Conservation (phyloP, 2,329 filamentous ascomycete genomes). For the Ascochyta pisi region DNA sequence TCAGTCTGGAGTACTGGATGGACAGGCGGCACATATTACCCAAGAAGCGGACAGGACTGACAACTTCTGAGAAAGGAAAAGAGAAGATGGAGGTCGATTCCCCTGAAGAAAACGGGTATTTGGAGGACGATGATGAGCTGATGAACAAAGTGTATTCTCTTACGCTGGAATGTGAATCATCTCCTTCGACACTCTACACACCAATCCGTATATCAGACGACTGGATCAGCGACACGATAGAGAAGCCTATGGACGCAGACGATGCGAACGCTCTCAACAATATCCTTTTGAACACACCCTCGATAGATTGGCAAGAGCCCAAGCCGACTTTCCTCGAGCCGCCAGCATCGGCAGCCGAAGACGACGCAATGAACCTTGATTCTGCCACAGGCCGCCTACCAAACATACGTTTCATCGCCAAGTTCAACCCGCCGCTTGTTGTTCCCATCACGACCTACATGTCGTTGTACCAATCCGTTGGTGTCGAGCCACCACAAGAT, state of each 20-base stretch:
- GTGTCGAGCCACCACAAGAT: slow-evolving; percentile 63
- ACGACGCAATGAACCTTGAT: slow-evolving; percentile 62
- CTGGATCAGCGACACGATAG: slow-evolving; percentile 75
- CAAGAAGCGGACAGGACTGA: slow-evolving; percentile 27
- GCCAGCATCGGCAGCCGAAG: slow-evolving; percentile 48
- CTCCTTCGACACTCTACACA: slow-evolving; percentile 56
- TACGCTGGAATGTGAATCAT: slow-evolving; percentile 67
- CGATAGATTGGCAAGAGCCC: slow-evolving; percentile 76
- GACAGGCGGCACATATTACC: slow-evolving; percentile 60
- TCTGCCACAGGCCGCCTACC: slow-evolving; percentile 65
- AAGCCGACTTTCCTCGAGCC: slow-evolving; percentile 62
- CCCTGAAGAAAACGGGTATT: slow-evolving; percentile 21
- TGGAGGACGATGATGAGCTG: slow-evolving; percentile 48
- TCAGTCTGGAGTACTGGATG: slow-evolving; percentile 81
- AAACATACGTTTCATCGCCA: slow-evolving; percentile 76
- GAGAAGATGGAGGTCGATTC: slow-evolving; percentile 47
- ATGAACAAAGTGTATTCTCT: slow-evolving; percentile 68
- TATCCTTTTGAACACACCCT: slow-evolving; percentile 53
- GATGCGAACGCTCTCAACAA: slow-evolving; percentile 47
- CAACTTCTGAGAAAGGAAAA: slow-evolving; percentile 48
- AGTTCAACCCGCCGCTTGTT: slow-evolving; percentile 75
- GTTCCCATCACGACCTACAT: slow-evolving; percentile 70
- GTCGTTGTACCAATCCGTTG: slow-evolving; percentile 66
- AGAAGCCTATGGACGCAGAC: slow-evolving; percentile 58
- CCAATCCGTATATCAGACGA: slow-evolving; percentile 74